Base-by-base conservation (phyloP, 164 flowering plant genomes). In the Magnolia changhungtana region DNA sequence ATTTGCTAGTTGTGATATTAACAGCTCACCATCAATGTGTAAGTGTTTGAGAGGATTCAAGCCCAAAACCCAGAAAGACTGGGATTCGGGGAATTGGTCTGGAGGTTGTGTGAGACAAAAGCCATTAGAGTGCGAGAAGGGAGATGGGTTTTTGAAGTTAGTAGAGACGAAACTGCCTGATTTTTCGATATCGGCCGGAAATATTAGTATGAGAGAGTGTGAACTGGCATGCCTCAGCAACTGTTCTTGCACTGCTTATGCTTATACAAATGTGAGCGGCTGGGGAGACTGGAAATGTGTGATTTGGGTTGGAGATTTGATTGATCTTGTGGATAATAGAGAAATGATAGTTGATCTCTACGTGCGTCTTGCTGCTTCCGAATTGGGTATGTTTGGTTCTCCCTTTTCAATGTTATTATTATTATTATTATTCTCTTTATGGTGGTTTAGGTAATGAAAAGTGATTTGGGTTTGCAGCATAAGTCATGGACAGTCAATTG, bases 231-330 rank as follows among this genome's bases (percentile, higher is more conserved):
- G 86, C 73, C 61, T 71, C 23, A 64, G 37, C 7, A 81, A 80
- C 31, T 83, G 85, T 78, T 67, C 84, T 13, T 81, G 85, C 50
- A 23, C 52, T 9, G 85, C 84, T 69, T 83, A 79, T 72, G 73
- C 80, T 0, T 76, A 74, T 63, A 52, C 1, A 27, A 68, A 8
- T 1, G 52, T 31, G 10, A 68, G 67, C 14, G 72, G 72, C 7
- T 37, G 45, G 45, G 45, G 45, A 37, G 45, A 37, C 45, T 37
- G 45, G 45, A 37, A 37, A 37, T 75, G 77, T 27, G 8, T 75
- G 72, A 2, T 51, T 29, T 75, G 72, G 77, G 27, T 14, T 7
- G 27, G 66, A 51, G 66, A 68, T 9, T 16, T 75, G 23, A 23
- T 75, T 1, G 71, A 67, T 29, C 7, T 75, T 14, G 18, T 18